phyloP scores from a whole-genome alignment of 129 eudicot species.

The Oenanthe sinensis region DNA sequence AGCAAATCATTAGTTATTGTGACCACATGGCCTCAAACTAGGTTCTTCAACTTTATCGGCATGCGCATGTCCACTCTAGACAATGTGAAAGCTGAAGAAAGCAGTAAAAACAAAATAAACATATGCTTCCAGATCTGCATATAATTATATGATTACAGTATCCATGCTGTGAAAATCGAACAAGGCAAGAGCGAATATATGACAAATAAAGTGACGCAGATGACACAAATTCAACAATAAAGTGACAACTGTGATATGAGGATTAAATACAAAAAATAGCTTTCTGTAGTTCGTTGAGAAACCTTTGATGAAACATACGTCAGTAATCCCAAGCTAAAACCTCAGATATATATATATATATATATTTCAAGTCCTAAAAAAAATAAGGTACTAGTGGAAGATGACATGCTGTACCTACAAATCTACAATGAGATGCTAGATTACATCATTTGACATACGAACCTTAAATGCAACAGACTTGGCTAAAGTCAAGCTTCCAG shows the following conservation, averaged over 20 bases:
- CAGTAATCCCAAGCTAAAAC: constrained; percentile 50
- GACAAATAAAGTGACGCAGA: no score
- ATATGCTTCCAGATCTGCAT: no score
- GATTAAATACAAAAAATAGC: neutral
- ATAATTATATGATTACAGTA: no score
- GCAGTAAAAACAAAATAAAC: no score
- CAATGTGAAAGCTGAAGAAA: no score
- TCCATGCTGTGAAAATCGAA: no score
- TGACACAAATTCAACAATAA: neutral
- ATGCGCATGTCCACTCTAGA: no score
- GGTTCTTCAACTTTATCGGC: no score
- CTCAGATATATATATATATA: neutral
- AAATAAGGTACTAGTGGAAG: neutral
- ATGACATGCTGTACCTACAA: neutral
- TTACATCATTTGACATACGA: constrained; percentile 8
- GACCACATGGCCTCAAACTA: no score
- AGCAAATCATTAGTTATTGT: no score
- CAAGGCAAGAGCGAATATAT: no score
- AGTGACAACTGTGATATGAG: neutral
- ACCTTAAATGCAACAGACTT: constrained; percentile 87
- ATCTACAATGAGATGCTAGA: neutral
- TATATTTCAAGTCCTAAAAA: neutral
- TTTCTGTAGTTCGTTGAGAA: neutral
- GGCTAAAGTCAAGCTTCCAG: constrained; percentile 64
- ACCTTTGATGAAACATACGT: constrained; percentile 80